phyloP scores from a whole-genome alignment of 1,284 basidiomycete genomes.

The Ceratobasidium sp. region DNA sequence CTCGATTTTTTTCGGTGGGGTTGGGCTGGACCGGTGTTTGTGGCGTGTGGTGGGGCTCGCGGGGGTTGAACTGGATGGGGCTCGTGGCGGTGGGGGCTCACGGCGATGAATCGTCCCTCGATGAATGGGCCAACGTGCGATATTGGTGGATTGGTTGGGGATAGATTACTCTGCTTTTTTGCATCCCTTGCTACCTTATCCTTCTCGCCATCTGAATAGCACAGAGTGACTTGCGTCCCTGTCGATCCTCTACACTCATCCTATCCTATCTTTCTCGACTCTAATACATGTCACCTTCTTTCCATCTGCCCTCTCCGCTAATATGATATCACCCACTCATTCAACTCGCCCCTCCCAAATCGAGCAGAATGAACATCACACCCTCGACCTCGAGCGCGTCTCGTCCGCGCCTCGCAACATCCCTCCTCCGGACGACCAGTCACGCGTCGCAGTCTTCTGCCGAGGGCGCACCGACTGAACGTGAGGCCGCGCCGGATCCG shows the following conservation, averaged over 20 bases:
- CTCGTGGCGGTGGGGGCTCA: too few relatives aligned
- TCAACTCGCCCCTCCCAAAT: background rate
- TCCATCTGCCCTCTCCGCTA: background rate
- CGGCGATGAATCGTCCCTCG: too few relatives aligned
- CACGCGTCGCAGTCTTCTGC: background rate
- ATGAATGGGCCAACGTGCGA: background rate
- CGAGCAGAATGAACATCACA: conserved; percentile 37
- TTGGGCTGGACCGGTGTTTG: background rate
- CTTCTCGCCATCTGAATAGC: background rate
- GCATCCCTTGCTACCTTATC: background rate
- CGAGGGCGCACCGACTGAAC: background rate
- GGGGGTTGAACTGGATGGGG: background rate
- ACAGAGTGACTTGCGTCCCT: background rate
- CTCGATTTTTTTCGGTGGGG: background rate
- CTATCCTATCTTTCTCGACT: background rate
- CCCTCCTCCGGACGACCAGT: conserved; percentile 28
- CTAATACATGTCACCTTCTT: background rate
- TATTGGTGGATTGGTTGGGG: background rate
- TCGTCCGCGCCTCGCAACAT: conserved; percentile 34
- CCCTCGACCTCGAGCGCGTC: conserved; percentile 15
- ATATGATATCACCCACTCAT: too few relatives aligned
- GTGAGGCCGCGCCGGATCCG: conserved; percentile 32
- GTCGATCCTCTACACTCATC: background rate
- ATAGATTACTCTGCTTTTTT: background rate
- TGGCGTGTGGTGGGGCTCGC: background rate